Conservation (phyloP, 805 yeast species). For the Pichia phayaonensis region DNA sequence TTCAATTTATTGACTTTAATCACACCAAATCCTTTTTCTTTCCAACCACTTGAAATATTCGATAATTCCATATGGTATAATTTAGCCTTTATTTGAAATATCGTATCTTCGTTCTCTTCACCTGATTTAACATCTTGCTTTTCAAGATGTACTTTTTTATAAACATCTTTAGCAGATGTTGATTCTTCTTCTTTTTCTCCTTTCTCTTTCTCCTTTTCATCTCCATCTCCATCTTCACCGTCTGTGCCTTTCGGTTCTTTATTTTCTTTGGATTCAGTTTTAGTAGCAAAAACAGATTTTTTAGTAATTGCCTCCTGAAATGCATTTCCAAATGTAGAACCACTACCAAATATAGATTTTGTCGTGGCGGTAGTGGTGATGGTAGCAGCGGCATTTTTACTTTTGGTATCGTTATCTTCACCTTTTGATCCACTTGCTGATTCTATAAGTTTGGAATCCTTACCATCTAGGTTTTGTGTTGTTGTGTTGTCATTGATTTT, state of each 20-base stretch:
- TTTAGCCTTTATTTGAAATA: conserved; percentile 67
- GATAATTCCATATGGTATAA: conserved; percentile 67
- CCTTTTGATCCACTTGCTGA: conserved; percentile 1
- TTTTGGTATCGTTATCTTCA: too few relatives aligned
- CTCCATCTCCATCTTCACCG: conserved; percentile 2
- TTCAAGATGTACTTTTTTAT: conserved; percentile 52
- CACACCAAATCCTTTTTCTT: conserved; percentile 86
- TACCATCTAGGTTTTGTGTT: not conserved
- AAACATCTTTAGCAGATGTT: conserved; percentile 23
- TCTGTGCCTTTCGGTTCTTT: conserved; percentile 16
- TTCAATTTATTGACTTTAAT: conserved; percentile 59
- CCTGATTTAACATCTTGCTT: conserved; percentile 69
- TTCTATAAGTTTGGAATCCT: not conserved
- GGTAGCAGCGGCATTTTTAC: too few relatives aligned
- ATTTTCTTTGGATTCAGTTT: conserved; percentile 1
- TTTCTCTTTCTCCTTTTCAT: conserved; percentile 24
- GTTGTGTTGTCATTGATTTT: not conserved
- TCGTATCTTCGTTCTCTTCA: conserved; percentile 74
- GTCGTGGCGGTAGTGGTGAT: not conserved
- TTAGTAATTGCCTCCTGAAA: conserved; percentile 44
- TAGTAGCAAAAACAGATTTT: conserved; percentile 49
- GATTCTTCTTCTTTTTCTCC: conserved; percentile 9
- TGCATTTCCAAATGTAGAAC: conserved; percentile 44
- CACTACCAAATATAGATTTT: conserved; percentile 34
- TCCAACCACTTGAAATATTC: conserved; percentile 76